phyloP scores from a whole-genome alignment of 2,329 filamentous ascomycete species.

The Acarospora socialis region DNA sequence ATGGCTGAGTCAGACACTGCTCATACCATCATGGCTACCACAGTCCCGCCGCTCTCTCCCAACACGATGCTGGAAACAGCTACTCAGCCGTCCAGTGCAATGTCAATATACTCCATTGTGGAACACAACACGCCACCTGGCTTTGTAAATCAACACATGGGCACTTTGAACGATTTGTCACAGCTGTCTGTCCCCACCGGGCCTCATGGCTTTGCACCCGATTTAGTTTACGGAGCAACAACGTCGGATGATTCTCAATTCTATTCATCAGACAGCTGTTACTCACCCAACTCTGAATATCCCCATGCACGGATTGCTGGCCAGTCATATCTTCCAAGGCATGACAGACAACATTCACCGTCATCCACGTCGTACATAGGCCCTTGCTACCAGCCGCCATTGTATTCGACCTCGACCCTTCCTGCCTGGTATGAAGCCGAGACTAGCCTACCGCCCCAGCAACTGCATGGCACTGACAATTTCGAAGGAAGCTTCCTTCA shows the following conservation, averaged over 20 bases:
- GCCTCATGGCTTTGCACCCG: constrained; percentile 23
- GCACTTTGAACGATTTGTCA: constrained; percentile 18
- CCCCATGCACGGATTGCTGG: constrained; percentile 7
- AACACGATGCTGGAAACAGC: too few species aligned
- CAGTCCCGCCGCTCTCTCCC: constrained; percentile 9
- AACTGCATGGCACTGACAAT: constrained; percentile 3
- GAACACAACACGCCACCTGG: constrained; percentile 22
- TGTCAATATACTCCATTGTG: constrained; percentile 25
- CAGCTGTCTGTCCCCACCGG: constrained; percentile 22
- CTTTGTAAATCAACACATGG: constrained; percentile 14
- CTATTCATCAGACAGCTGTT: constrained; percentile 30
- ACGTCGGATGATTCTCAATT: constrained; percentile 25
- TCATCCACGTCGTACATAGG: constrained; percentile 2
- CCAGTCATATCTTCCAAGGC: constrained; percentile 7
- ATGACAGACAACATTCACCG: constrained; percentile 8
- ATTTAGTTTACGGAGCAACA: constrained; percentile 22
- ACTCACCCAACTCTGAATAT: constrained; percentile 22
- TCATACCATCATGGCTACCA: constrained; percentile 5
- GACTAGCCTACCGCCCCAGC: constrained; percentile 5
- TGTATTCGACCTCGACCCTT: constrained; percentile 5
- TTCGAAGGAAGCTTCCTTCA: constrained; percentile 4
- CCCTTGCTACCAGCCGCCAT: constrained; percentile 7
- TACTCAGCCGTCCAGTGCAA: constrained; percentile 19
- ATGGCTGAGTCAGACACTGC: background rate
- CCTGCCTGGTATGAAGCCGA: constrained; percentile 5